Percentiles rank a stretch among this genome's conserved stretches.
Conservation (phyloP, 345 rosid genomes). For the Rubroshorea leprosula region DNA sequence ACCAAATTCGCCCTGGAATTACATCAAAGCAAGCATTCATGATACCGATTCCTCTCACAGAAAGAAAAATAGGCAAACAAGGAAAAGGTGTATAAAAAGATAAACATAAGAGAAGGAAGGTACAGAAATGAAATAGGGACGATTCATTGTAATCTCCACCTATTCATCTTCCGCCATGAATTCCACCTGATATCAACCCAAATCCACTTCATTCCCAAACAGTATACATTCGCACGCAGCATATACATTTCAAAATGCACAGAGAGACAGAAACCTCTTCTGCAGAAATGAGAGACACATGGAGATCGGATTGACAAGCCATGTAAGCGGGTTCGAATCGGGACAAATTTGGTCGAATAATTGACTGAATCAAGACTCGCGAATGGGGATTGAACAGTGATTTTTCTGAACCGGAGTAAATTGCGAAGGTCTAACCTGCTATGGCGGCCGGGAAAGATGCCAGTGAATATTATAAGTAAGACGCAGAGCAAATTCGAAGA, state of each 20-base stretch:
- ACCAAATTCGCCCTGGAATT: conserved; percentile 77
- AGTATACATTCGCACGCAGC: neutral
- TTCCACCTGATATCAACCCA: conserved; percentile 46
- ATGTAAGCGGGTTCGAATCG: too few relatives aligned
- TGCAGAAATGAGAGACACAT: conserved; percentile 59
- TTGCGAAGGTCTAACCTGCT: too few relatives aligned
- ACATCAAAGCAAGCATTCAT: neutral
- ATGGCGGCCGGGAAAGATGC: too few relatives aligned
- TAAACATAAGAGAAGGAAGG: neutral
- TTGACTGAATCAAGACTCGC: too few relatives aligned
- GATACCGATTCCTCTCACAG: neutral
- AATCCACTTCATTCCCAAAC: neutral
- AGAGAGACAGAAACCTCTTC: conserved; percentile 47
- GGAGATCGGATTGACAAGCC: conserved; percentile 74
- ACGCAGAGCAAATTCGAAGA: too few relatives aligned
- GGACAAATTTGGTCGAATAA: too few relatives aligned
- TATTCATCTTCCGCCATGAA: conserved; percentile 80
- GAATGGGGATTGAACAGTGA: too few relatives aligned
- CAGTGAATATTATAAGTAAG: too few relatives aligned
- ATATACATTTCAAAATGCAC: neutral
- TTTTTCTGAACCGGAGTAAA: too few relatives aligned
- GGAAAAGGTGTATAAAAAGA: neutral
- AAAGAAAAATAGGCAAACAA: neutral
- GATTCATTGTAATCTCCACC: conserved; percentile 68
- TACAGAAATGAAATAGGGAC: conserved; percentile 65